Percentiles rank a stretch among this genome's conserved stretches.
Conservation (phyloP, 1,139 yeast genomes). For the Scheffersomyces segobiensis region DNA sequence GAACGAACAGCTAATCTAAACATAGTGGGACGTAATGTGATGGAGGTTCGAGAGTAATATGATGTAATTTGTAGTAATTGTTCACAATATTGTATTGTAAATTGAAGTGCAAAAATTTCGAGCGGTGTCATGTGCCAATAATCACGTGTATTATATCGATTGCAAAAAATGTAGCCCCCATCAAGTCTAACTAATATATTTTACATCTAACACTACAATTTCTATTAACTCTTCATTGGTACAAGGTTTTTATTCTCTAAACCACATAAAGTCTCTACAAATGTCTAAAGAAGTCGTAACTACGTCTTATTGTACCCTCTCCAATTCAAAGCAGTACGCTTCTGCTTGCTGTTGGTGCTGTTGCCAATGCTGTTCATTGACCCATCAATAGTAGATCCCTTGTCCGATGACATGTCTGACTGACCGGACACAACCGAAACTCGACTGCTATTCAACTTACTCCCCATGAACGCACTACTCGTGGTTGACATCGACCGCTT, state of each 20-base stretch:
- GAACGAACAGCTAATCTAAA: slow-evolving; percentile 37
- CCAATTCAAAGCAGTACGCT: slow-evolving; percentile 53
- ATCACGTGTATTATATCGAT: not conserved
- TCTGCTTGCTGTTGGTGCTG: slow-evolving; percentile 18
- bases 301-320: slow-evolving; percentile 16
- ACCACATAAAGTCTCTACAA: not conserved
- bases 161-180: not conserved
- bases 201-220: no score
- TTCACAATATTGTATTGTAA: not conserved
- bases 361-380: slow-evolving; percentile 10
- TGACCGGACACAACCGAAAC: slow-evolving; percentile 32
- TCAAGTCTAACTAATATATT: no score
- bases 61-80: not conserved
- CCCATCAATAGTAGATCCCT: slow-evolving; percentile 13
- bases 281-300: not conserved
- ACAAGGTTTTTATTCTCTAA: not conserved
- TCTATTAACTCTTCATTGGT: no score
- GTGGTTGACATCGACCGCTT: slow-evolving; percentile 20
- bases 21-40: slow-evolving; percentile 12
- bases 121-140: not conserved
- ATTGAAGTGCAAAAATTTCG: not conserved
- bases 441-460: slow-evolving; percentile 33
- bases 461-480: slow-evolving; percentile 16
- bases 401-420: slow-evolving; percentile 24
- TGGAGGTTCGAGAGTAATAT: not conserved